Evolutionary conservation across 495 filamentous ascomycete genomes (phyloP), one percentile per base, ranked within the genome.

Genomic region (Aspergillus egyptiacus): DNA sequence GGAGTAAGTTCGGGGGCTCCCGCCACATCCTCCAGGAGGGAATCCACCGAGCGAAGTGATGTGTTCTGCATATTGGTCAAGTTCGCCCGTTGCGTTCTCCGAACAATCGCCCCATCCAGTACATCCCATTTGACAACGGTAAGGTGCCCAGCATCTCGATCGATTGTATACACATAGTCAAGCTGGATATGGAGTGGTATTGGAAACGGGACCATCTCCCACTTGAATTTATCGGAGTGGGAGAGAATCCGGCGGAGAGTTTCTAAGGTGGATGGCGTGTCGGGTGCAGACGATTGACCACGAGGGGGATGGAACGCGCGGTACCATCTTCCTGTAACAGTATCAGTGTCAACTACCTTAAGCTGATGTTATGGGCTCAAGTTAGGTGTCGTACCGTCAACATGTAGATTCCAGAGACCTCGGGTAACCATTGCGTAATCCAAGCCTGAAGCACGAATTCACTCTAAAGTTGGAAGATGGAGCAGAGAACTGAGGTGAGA

Each of bases 271-370:
- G 33, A 2, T 10, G 33, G 34, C 10, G 34, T 17, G 18, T 40
- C 46, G 14, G 34, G 46, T 2, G 46, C 39, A 2, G 33, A 14
- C 5, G 22, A 27, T 0, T n/a, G 10, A 7, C 19, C 33, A 4
- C 46, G 32, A 6, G 34, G 20, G 15, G 9, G 33, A 27, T 39
- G 23, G 34, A 48, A 39, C 31, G 11, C 39, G n/a, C 46, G 34
- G 35, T 48, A 48, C 46, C 46, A 48, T 39, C 40, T 28, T 23
- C 34, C 46, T 48, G 14, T 7, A 18, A 18, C 33, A 15, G 14
- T 17, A 18, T 7, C 33, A 15, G 14, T 17, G 33, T 36, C 33
- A 36, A 36, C 14, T 4, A 6, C n/a, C 6, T 33, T 33, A 3
- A 13, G 31, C n/a, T 13, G n/a, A 13, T 33, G 31, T 7, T 15